These are phyloP conservation scores for Polysphondylium violaceum DNA, from an alignment of 78 protist genomes.

Conservation along the genomic window DNA sequence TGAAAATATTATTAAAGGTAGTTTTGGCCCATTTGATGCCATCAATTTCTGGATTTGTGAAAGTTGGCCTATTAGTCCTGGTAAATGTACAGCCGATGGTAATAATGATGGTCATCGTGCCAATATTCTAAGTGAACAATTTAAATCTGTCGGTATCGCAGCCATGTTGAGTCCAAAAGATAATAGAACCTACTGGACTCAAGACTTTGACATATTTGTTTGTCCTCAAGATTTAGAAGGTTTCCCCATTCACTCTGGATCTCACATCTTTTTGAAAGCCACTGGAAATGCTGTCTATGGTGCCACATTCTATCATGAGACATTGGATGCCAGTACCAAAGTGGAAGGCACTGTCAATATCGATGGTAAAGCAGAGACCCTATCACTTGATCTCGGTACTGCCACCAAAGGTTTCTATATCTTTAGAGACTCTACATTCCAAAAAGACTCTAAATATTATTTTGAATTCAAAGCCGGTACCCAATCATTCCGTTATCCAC, in stretches of 20 bases:
- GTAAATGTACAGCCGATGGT: background rate
- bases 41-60: constrained; percentile 12
- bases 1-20: constrained; percentile 1
- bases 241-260: constrained; percentile 11
- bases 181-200: background rate
- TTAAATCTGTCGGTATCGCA: background rate
- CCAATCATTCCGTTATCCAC: background rate
- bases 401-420: constrained; percentile 5
- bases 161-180: background rate
- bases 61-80: background rate
- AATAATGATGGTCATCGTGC: constrained; percentile 6
- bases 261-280: background rate
- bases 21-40: background rate
- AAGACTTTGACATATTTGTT: constrained; percentile 1
- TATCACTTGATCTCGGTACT: background rate
- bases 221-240: background rate
- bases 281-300: background rate
- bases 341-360: background rate
- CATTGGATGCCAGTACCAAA: background rate
- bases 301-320: background rate
- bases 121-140: background rate
- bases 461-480: background rate
- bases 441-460: background rate
- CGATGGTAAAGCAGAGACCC: background rate
- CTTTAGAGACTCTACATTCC: background rate